These are phyloP conservation scores for Sclerotinia nivalis DNA, from an alignment of 2,329 filamentous ascomycete genomes.

Conservation along the genomic window DNA sequence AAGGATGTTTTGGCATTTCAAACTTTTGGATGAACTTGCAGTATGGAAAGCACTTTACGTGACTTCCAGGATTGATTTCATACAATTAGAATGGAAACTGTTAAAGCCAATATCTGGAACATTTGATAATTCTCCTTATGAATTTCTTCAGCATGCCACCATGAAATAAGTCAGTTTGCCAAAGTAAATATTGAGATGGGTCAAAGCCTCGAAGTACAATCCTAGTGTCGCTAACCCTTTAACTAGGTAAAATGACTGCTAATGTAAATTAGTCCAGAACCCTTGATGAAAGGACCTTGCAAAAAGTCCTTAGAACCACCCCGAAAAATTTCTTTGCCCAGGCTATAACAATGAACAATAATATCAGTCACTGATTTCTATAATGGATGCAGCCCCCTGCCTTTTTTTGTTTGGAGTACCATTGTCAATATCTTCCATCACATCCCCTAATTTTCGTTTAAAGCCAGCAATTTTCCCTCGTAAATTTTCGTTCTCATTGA, in stretches of 20 bases:
- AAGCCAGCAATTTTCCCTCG: not conserved
- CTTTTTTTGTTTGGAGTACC: not conserved
- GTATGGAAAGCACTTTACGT: not conserved
- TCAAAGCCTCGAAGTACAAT: not conserved
- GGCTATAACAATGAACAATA: no score
- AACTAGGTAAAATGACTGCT: not conserved
- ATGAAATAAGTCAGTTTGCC: rapidly evolving
- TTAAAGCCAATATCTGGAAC: no score
- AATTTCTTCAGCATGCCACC: not conserved
- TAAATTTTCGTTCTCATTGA: not conserved
- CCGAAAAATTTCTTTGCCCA: rapidly evolving
- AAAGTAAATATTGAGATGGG: not conserved
- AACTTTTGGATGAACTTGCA: not conserved
- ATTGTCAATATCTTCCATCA: not conserved
- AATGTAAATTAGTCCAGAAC: not conserved
- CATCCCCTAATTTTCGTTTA: not conserved
- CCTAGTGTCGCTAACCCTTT: conserved; percentile 17
- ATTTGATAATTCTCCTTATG: no score
- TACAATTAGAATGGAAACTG: no score
- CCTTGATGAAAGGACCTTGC: not conserved
- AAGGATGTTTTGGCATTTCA: not conserved
- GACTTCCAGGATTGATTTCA: not conserved
- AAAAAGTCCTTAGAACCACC: not conserved
- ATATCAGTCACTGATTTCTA: not conserved
- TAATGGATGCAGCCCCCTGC: rapidly evolving